Evolutionary conservation across 768 basidiomycete genomes (phyloP), one percentile per base, ranked within the genome.

Genomic region (Rhodotorula graminis): DNA sequence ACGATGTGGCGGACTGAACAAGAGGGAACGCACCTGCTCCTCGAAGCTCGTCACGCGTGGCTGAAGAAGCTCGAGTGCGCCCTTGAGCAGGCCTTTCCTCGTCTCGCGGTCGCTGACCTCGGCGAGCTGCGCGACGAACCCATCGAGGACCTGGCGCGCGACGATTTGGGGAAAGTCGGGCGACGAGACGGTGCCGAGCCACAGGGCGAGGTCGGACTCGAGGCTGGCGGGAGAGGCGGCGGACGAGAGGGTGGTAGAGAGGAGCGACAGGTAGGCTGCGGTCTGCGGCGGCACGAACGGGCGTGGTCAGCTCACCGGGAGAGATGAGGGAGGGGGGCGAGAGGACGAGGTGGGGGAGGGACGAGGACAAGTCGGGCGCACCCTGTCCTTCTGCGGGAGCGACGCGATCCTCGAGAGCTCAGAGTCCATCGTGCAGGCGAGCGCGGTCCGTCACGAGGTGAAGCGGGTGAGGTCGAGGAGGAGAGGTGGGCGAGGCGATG

Each of bases 1-100:
- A n/a, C n/a, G n/a, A n/a, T n/a, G n/a, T n/a, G n/a, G n/a, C n/a
- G n/a, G n/a, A n/a, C n/a, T n/a, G n/a, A n/a, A n/a, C n/a, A n/a
- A n/a, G n/a, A n/a, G n/a, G n/a, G n/a, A n/a, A 76, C 87, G 76
- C 77, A 93, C 96, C 85, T 96, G 93, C 82, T 97, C 93, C 80
- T 99, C 95, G 78, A 91, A 95, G 80, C 89, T 93, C 73, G 91
- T 92, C 76, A 93, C 86, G 67, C 91, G 85, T 29, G 90, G 87
- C 80, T 92, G 88, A 52, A 90, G 83, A 46, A 86, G 84, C 29
- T 84, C 82, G 47, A 84, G 0, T 90, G 88, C 55, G 89, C 88
- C 80, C 25, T 91, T 85, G 15, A 96, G 87, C 55, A 94, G 85
- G 67, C 85, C 84, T 80, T 90, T 90, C 77, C 86, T 86, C 25